phyloP scores from a whole-genome alignment of 306 rosid species.

The Benincasa hispida region DNA sequence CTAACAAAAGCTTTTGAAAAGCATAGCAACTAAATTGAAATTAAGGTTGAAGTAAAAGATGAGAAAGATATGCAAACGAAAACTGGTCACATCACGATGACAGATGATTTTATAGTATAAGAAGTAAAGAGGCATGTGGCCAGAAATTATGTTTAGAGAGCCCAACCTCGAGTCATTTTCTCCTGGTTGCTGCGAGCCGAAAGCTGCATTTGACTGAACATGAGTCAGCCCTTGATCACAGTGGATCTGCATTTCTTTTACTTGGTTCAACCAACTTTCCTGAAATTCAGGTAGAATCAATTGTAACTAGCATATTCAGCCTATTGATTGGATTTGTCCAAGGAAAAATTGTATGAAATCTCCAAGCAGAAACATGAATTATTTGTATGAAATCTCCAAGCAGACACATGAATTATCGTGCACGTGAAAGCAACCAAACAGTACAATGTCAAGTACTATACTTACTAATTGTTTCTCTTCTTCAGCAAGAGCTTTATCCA shows the following conservation, averaged over 20 bases:
- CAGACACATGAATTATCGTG: neutral
- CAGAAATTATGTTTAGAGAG: neutral
- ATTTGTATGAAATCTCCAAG: neutral
- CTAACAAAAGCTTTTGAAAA: neutral
- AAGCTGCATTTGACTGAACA: slow-evolving; percentile 26
- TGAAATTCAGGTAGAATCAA: slow-evolving; percentile 28
- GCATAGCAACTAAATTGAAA: neutral
- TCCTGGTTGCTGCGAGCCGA: slow-evolving; percentile 36
- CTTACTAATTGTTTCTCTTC: slow-evolving; percentile 95
- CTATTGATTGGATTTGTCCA: neutral
- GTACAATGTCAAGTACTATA: neutral
- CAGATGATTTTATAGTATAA: neutral
- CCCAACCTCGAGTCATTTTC: slow-evolving; percentile 41
- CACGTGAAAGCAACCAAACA: neutral
- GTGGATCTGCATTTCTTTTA: slow-evolving; percentile 70
- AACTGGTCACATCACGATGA: neutral
- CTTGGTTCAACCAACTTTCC: slow-evolving; percentile 91
- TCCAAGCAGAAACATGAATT: neutral
- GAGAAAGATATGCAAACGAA: neutral
- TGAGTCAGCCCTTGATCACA: slow-evolving; percentile 72
- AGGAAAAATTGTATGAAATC: neutral
- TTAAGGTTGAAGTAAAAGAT: neutral
- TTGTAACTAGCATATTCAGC: slow-evolving; percentile 6
- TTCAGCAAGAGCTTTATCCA: slow-evolving; percentile 79
- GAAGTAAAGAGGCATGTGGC: neutral